Percentiles rank a stretch among this genome's conserved stretches.
phyloP scores from a whole-genome alignment of 75 land plant genomes.

The Sequoia sempervirens region DNA sequence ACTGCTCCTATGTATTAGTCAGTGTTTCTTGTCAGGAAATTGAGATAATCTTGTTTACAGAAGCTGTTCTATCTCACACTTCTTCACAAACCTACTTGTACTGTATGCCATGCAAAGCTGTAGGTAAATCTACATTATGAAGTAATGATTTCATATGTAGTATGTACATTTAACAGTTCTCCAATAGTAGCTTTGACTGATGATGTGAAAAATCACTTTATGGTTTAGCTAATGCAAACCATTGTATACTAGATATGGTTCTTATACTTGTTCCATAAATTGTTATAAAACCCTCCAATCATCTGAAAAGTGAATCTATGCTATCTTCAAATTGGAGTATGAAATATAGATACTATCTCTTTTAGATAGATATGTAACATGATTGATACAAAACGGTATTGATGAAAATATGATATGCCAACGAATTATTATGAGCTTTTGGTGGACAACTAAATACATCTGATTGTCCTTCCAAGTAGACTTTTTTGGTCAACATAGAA shows the following conservation, averaged over 20 bases:
- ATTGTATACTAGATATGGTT: constrained; percentile 4
- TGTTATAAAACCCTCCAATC: neutral
- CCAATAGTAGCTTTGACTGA: neutral
- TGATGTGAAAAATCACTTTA: neutral
- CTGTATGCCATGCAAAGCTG: neutral
- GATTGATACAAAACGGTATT: neutral
- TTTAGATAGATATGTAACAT: neutral
- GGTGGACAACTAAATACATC: neutral
- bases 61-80: neutral
- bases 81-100: neutral
- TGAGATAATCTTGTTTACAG: neutral
- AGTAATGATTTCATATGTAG: neutral
- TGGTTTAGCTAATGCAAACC: constrained; percentile 12
- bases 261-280: neutral
- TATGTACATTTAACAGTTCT: constrained; percentile 1
- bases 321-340: neutral
- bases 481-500: neutral
- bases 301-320: neutral
- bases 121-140: constrained; percentile 1
- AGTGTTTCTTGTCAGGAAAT: neutral
- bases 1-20: constrained; percentile 1
- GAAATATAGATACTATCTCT: neutral
- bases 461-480: neutral
- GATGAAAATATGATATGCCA: neutral
- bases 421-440: neutral